Evolutionary conservation across 2,329 filamentous ascomycete species (phyloP).

Genomic region (Exophiala sp.): DNA sequence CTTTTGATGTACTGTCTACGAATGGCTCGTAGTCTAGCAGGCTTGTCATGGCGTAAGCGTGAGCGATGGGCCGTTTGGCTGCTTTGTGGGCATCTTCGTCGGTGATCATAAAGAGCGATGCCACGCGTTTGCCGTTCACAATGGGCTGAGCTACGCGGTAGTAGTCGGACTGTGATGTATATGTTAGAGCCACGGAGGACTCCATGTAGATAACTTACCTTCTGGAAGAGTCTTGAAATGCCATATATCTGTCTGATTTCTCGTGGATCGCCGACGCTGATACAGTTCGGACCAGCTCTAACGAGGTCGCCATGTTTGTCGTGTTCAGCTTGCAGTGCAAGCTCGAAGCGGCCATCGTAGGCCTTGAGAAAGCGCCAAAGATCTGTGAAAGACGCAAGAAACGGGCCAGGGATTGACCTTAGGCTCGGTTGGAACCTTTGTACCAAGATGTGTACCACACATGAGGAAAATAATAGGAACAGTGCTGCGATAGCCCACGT

Average conservation of each 20-base stretch:
- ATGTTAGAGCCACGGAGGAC: background rate
- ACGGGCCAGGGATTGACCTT: slow-evolving; percentile 28
- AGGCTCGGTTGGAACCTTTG: slow-evolving; percentile 32
- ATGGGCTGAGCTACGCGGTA: slow-evolving; percentile 12
- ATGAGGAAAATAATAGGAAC: background rate
- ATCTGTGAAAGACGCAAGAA: slow-evolving; percentile 27
- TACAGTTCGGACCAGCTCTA: slow-evolving; percentile 29
- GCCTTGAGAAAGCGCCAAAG: slow-evolving; percentile 28
- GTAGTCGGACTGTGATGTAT: slow-evolving; percentile 1
- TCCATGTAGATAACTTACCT: slow-evolving; percentile 1
- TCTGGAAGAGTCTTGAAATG: slow-evolving; percentile 9
- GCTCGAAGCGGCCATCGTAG: slow-evolving; percentile 19
- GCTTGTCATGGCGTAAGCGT: slow-evolving; percentile 53
- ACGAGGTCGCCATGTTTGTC: slow-evolving; percentile 27
- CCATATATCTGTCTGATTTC: slow-evolving; percentile 27
- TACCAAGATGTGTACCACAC: background rate
- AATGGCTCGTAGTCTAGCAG: slow-evolving; percentile 56
- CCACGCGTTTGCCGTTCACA: slow-evolving; percentile 59
- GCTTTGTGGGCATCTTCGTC: slow-evolving; percentile 71
- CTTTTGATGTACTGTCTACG: slow-evolving; percentile 67
- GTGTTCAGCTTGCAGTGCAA: slow-evolving; percentile 17
- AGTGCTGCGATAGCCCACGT: background rate
- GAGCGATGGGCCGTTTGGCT: slow-evolving; percentile 70
- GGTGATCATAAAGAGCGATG: slow-evolving; percentile 72
- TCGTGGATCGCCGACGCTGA: slow-evolving; percentile 26